Evolutionary conservation across 371 early-diverging fungal species (phyloP), one percentile per base, ranked within the genome.

Genomic region (Vairimorpha ceranae): DNA sequence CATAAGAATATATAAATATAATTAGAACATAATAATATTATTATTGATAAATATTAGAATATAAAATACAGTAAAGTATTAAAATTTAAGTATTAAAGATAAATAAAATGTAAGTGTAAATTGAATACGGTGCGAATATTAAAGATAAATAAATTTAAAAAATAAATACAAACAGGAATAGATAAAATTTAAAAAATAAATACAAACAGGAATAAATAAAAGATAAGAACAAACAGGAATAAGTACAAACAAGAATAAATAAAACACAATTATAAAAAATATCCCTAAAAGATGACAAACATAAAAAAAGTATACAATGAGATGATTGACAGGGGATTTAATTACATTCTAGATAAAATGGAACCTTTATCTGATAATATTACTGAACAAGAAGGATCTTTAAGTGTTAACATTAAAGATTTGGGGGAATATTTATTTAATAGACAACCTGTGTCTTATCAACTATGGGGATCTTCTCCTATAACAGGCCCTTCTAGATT

Each of bases 401-500:
- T 97, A 86, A 93, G 91, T 0, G 76, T 94, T 27, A 87, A 86
- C 21, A 83, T 93, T 0, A 93, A 92, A 7, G 78, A 67, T n/a
- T 78, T 86, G 48, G 95, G 95, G 23, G 93, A 92, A 0, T 95
- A 91, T 82, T 94, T 97, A 0, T 83, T 97, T 76, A 97, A 95
- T 84, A 95, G 93, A 80, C 97, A 97, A 82, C 95, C 96, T 25
- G 92, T 95, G 0, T 93, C 93, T 86, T 88, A 88, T 79, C 95
- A 97, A 83, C 90, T 97, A 21, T 97, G 97, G 97, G 84, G 92
- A 7, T 94, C 95, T 15, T 94, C 95, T 6, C 97, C 97, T 2
- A 77, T 89, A 32, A 89, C 91, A 80, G 96, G 96, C 6, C 94
- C 93, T 6, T 89, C 89, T 78, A 87, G 93, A 59, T 95, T 89